Conservation (phyloP, 345 rosid species). For the Murraya koenigii region DNA sequence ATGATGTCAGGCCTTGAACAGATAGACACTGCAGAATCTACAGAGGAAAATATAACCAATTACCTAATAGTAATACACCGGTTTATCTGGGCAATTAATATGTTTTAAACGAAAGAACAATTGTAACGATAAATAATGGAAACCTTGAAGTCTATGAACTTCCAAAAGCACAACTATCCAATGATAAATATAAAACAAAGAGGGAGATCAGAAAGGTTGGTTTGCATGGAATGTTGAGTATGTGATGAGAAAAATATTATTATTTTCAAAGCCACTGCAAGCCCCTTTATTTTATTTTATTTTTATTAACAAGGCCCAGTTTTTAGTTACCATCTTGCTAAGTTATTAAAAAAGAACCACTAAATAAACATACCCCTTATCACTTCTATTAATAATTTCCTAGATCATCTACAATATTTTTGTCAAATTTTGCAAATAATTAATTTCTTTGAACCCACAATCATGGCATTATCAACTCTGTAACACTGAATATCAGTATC, state of each 20-base stretch:
- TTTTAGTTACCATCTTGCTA: neutral
- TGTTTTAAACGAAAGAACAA: neutral
- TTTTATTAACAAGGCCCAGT: too few relatives aligned
- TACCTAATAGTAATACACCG: neutral
- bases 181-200: neutral
- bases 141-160: too few relatives aligned
- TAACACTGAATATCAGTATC: neutral
- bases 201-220: neutral
- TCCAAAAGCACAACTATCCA: neutral
- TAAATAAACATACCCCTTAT: neutral
- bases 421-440: neutral
- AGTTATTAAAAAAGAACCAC: neutral
- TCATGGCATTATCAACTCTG: neutral
- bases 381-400: neutral
- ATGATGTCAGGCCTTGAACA: conserved; percentile 84
- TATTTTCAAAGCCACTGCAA: neutral
- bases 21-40: conserved; percentile 88
- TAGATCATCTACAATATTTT: neutral
- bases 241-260: neutral
- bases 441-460: neutral
- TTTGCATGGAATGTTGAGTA: neutral
- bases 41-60: conserved; percentile 23
- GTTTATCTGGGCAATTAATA: neutral
- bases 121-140: neutral
- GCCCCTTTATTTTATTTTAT: neutral